Evolutionary conservation across 768 basidiomycete genomes (phyloP), one percentile per base, ranked within the genome.

Genomic region (Kwoniella botswanensis): DNA sequence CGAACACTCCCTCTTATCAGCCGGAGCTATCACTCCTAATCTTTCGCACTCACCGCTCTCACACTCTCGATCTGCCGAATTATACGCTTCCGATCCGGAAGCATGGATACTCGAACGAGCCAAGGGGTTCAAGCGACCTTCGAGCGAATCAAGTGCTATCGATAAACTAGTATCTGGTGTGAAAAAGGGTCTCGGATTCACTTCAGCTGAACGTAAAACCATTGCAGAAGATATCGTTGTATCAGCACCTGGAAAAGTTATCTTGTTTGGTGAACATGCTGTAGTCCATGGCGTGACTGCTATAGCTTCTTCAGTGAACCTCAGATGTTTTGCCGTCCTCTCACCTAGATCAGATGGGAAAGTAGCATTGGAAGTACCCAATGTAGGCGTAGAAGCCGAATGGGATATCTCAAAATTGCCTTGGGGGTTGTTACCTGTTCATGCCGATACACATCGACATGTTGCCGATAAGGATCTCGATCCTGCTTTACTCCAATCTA

Each of bases 211-310:
- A 67, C n/a, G 63, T 22, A 77, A 72, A 41, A 68, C 53, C 18
- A 63, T 78, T 24, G 67, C 74, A 3, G 74, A 75, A 26, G 84
- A 84, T 46, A 81, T 84, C 57, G 87, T 97, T 63, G 90, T 98
- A 68, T 94, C 93, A 68, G 94, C 97, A 2, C 97, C 97, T 9
- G 97, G 97, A 26, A 99, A 99, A 82, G 92, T 98, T 69, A 98
- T 99, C 74, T 84, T 99, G 72, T 99, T 98, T 75, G 97, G 97
- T 59, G 97, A 99, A 85, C 97, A 99, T 84, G 96, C 97, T 18
- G 97, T 99, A 62, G 97, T 99, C 21, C 91, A 98, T 82, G 97
- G 97, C 65, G 91, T 94, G 62, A 95, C 96, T 72, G 96, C 96
- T 11, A 88, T 99, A 62, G 96, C 96, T 15, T 95, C 95, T 35